phyloP scores from a whole-genome alignment of 1,284 basidiomycete species.

The Ustilago bromivora region DNA sequence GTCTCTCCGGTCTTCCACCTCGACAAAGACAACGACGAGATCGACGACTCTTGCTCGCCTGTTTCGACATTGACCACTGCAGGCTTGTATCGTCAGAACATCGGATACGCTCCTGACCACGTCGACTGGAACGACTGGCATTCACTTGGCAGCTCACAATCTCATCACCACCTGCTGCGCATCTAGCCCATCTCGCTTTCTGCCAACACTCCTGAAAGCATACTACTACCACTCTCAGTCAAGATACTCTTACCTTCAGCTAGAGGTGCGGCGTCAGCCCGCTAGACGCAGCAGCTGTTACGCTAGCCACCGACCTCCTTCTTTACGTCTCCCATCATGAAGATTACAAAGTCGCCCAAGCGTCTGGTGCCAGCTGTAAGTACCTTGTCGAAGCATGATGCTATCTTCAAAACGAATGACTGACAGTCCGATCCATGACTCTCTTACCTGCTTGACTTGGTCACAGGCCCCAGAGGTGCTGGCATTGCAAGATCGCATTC shows the following conservation, averaged over 20 bases:
- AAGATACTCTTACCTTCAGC: background rate
- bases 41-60: conserved; percentile 1
- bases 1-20: background rate
- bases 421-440: background rate
- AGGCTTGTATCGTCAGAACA: background rate
- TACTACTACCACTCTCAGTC: background rate
- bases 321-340: conserved; percentile 46
- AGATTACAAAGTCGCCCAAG: conserved; percentile 69
- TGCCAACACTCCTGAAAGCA: background rate
- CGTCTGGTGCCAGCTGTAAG: conserved; percentile 64
- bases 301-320: conserved; percentile 1
- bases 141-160: background rate
- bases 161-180: background rate
- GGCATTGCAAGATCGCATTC: conserved; percentile 55
- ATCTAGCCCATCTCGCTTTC: background rate
- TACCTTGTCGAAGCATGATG: background rate
- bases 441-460: background rate
- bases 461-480: conserved; percentile 56
- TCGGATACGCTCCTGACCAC: background rate
- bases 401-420: background rate
- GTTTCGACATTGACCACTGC: background rate
- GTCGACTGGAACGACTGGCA: background rate
- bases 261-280: conserved; percentile 24
- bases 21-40: conserved; percentile 6
- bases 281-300: conserved; percentile 15